Conservation (phyloP, 129 eudicot species). For the Logfia minima region DNA sequence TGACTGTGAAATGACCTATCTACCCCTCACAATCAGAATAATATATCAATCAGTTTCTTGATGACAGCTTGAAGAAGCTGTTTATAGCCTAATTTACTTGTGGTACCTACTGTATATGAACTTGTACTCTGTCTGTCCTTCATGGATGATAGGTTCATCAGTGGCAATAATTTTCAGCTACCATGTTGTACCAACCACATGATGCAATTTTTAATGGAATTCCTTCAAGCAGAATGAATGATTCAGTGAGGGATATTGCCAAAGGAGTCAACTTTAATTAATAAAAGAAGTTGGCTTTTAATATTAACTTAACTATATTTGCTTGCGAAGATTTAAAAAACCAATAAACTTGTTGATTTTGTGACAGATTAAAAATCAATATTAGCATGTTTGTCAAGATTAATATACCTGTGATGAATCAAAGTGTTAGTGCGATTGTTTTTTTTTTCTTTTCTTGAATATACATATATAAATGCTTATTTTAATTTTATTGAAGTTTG, state of each 20-base stretch:
- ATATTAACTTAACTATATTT: neutral
- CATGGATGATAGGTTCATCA: neutral
- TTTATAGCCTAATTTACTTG: slow-evolving; percentile 27
- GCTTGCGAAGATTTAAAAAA: neutral
- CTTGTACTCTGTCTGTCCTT: neutral
- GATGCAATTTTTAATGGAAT: neutral
- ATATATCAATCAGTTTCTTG: slow-evolving; percentile 28
- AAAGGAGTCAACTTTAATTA: neutral
- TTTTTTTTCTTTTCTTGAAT: neutral
- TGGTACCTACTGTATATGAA: slow-evolving; percentile 7
- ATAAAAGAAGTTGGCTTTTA: neutral
- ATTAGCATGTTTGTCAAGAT: slow-evolving; percentile 24
- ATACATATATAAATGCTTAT: neutral
- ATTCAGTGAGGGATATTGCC: neutral
- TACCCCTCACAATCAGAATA: slow-evolving; percentile 32
- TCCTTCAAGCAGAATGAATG: neutral
- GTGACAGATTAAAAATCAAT: neutral
- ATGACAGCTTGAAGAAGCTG: slow-evolving; percentile 36
- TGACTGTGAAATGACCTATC: slow-evolving; percentile 27
- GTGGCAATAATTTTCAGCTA: slow-evolving; percentile 3
- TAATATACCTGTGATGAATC: slow-evolving; percentile 38
- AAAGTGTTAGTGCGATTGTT: slow-evolving; percentile 19
- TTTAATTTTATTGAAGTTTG: neutral
- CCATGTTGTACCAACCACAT: slow-evolving; percentile 10
- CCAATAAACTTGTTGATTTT: neutral